phyloP scores from a whole-genome alignment of 192 early-diverging fungal species.

The Backusella morwellensis region DNA sequence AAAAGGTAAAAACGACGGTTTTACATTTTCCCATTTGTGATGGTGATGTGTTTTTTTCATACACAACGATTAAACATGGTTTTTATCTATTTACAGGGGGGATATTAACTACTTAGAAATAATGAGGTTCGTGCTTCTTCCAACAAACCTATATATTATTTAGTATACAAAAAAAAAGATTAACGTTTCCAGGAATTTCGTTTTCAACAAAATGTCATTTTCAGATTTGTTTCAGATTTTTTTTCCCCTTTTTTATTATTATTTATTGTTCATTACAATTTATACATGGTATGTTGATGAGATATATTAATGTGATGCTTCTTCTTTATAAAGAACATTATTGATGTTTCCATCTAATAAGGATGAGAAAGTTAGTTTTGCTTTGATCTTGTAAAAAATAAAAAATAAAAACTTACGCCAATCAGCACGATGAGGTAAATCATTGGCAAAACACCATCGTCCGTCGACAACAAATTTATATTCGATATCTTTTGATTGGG shows the following conservation, averaged over 20 bases:
- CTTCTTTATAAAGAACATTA: constrained; percentile 21
- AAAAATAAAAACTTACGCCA: neutral
- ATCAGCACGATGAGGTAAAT: constrained; percentile 31
- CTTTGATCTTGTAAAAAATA: neutral
- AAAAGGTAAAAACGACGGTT: no score
- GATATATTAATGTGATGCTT: neutral
- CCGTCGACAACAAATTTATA: constrained; percentile 45
- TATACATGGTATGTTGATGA: neutral
- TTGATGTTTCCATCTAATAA: constrained; percentile 31
- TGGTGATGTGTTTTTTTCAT: no score
- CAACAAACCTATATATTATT: no score
- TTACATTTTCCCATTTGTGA: no score
- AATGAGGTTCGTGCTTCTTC: no score
- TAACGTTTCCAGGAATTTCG: constrained; percentile 7
- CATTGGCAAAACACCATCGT: constrained; percentile 35
- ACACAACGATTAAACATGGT: no score
- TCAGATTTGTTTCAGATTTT: no score
- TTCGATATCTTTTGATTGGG: constrained; percentile 22
- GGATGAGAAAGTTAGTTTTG: neutral
- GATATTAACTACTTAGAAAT: no score
- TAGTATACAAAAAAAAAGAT: no score
- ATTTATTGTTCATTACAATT: neutral
- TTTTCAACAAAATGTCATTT: neutral
- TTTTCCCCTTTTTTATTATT: neutral
- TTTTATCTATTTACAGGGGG: no score